Evolutionary conservation across 306 rosid species (phyloP), one percentile per base, ranked within the genome.

Genomic region (Pterocarpus santalinus): DNA sequence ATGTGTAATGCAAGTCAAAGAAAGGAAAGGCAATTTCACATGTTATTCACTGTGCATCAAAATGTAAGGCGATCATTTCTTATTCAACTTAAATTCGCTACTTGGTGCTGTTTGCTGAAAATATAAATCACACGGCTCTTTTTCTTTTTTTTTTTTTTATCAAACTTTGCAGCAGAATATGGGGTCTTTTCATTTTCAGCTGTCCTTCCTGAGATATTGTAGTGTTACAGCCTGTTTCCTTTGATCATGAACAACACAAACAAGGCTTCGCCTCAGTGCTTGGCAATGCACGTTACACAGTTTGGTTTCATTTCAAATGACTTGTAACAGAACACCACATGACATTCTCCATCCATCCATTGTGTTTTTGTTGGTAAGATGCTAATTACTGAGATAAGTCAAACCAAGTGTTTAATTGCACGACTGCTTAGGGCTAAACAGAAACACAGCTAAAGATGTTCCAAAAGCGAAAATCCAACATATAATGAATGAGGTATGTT

Each of bases 31-130:
- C 28, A 22, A 22, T 22, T 22, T 22, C 28, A 22, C 28, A 22
- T 1, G 28, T 22, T 22, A 22, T 22, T 22, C 28, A 22, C 28
- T 22, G 28, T 22, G 28, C 28, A 77, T 57, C 75, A 85, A 77
- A 72, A 79, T 72, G 87, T 72, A 75, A 64, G 77, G 83, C 79
- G 81, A 58, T 44, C 72, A 63, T 77, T 86, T 81, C 67, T 79
- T 80, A 66, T 64, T 43, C 70, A 78, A 69, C 85, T 72, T 38
- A 34, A 22, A 22, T 22, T 22, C 1, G 0, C 28, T 22, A 22
- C 28, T 22, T 22, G 28, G 28, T 22, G 28, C 28, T 22, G 28
- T 22, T 22, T 22, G 28, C 28, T 22, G 28, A 22, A 22, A 22
- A 22, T 22, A 22, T 22, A 22, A 22, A 22, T 22, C 28, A 22